These are phyloP conservation scores for Aspergillus carbonarius DNA, from an alignment of 2,329 filamentous ascomycete species.

Conservation along the genomic window DNA sequence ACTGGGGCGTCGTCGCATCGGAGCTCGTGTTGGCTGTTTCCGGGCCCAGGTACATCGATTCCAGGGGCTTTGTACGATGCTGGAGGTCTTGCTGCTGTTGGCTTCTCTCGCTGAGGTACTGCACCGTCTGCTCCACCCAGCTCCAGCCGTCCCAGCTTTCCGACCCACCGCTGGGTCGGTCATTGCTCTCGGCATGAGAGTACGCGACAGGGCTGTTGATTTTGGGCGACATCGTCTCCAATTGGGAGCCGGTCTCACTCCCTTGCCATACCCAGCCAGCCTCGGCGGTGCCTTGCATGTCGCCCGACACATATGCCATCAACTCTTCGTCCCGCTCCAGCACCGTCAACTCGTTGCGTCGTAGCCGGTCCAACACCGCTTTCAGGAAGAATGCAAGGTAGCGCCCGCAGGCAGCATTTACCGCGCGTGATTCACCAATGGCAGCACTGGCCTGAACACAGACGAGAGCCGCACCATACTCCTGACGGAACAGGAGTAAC, in stretches of 20 bases:
- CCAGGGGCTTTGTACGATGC: conserved; percentile 20
- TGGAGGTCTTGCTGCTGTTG: conserved; percentile 37
- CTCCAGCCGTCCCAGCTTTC: conserved; percentile 80
- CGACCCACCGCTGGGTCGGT: conserved; percentile 54
- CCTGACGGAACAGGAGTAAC: conserved; percentile 72
- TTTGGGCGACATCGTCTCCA: conserved; percentile 26
- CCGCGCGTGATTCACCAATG: conserved; percentile 68
- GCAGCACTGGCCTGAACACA: conserved; percentile 70
- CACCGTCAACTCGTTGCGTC: conserved; percentile 40
- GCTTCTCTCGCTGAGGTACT: conserved; percentile 44
- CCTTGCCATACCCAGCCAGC: conserved; percentile 81
- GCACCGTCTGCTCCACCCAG: conserved; percentile 64
- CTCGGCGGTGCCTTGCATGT: conserved; percentile 77
- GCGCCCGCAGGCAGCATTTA: conserved; percentile 76
- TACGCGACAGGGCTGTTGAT: conserved; percentile 17
- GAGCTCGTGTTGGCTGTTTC: conserved; percentile 22
- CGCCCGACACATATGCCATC: conserved; percentile 79
- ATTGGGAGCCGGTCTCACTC: conserved; percentile 51
- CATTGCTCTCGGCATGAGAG: conserved; percentile 17
- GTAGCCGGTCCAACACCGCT: conserved; percentile 59
- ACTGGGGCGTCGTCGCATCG: conserved; percentile 26
- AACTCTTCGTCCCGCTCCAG: conserved; percentile 78
- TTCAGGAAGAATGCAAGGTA: conserved; percentile 80
- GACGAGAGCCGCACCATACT: conserved; percentile 69
- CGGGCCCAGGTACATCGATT: conserved; percentile 21